phyloP scores from a whole-genome alignment of 192 early-diverging fungal genomes.

The Backusella macrospora region DNA sequence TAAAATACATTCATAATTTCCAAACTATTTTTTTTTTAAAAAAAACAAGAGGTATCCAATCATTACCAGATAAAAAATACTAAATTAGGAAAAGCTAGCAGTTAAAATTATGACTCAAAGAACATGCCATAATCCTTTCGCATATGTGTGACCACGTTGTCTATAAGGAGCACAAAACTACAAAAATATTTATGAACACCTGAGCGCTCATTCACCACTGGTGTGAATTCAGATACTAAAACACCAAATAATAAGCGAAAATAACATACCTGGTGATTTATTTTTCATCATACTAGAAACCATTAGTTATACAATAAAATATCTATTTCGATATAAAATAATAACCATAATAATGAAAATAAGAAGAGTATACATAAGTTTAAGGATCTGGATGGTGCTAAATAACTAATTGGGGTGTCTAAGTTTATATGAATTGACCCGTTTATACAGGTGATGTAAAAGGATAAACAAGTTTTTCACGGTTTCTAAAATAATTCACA shows the following conservation, averaged over 20 bases:
- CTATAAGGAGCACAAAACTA: neutral
- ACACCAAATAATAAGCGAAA: neutral
- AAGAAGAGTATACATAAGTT: neutral
- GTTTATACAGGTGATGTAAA: neutral
- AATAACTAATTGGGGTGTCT: neutral
- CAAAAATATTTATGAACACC: slow-evolving; percentile 1
- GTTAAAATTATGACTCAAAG: neutral
- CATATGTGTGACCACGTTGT: slow-evolving; percentile 5
- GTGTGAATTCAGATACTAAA: slow-evolving; percentile 3
- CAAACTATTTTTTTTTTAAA: neutral
- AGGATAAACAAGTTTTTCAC: slow-evolving; percentile 12
- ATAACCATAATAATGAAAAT: neutral
- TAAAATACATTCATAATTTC: neutral
- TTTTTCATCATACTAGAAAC: neutral
- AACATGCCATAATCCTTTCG: neutral
- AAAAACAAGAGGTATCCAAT: neutral
- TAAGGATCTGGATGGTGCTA: neutral
- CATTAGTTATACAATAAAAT: neutral
- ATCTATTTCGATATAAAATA: neutral
- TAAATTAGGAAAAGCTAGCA: neutral
- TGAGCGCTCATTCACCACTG: neutral
- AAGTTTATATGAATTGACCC: neutral
- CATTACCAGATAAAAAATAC: neutral
- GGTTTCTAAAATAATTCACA: slow-evolving; percentile 11
- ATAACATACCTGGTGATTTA: neutral